These are phyloP conservation scores for Fusarium dlaminii DNA, from an alignment of 2,329 filamentous ascomycete species.

Conservation along the genomic window DNA sequence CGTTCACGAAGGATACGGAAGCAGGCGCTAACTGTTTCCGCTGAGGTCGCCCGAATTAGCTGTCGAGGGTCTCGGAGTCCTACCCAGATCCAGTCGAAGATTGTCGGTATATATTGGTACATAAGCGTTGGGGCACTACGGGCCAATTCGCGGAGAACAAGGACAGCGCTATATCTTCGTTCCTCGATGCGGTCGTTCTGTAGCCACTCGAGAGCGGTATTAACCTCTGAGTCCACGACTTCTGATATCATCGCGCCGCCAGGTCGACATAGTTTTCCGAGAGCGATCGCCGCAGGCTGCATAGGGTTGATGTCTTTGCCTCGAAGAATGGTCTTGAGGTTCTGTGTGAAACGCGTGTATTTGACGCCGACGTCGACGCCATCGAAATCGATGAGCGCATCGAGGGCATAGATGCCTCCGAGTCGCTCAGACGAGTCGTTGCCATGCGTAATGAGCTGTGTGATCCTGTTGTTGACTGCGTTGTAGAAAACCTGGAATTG, in stretches of 20 bases:
- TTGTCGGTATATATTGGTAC: slow-evolving; percentile 93
- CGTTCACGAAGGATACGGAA: slow-evolving; percentile 95
- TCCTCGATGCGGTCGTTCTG: slow-evolving; percentile 95
- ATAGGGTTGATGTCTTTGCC: slow-evolving; percentile 93
- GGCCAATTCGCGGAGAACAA: slow-evolving; percentile 89
- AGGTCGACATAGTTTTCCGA: slow-evolving; percentile 90
- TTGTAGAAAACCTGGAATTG: slow-evolving; percentile 73
- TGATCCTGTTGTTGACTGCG: slow-evolving; percentile 65
- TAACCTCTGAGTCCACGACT: slow-evolving; percentile 95
- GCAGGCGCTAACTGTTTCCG: slow-evolving; percentile 92
- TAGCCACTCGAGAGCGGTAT: slow-evolving; percentile 95
- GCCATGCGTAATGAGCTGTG: slow-evolving; percentile 80
- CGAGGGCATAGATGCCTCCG: slow-evolving; percentile 90
- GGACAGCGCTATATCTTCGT: slow-evolving; percentile 89
- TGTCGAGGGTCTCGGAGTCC: slow-evolving; percentile 89
- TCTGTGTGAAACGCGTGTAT: slow-evolving; percentile 92
- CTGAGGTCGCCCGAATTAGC: slow-evolving; percentile 89
- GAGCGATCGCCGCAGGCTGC: slow-evolving; percentile 86
- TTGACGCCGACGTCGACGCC: slow-evolving; percentile 93
- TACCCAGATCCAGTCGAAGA: slow-evolving; percentile 97
- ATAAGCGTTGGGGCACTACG: slow-evolving; percentile 94
- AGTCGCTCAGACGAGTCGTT: slow-evolving; percentile 88
- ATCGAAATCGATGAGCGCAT: slow-evolving; percentile 94
- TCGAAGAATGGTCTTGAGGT: slow-evolving; percentile 85
- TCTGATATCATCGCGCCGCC: slow-evolving; percentile 95